Evolutionary conservation across 2,329 filamentous ascomycete genomes (phyloP).

Genomic region (Claviceps monticola): DNA sequence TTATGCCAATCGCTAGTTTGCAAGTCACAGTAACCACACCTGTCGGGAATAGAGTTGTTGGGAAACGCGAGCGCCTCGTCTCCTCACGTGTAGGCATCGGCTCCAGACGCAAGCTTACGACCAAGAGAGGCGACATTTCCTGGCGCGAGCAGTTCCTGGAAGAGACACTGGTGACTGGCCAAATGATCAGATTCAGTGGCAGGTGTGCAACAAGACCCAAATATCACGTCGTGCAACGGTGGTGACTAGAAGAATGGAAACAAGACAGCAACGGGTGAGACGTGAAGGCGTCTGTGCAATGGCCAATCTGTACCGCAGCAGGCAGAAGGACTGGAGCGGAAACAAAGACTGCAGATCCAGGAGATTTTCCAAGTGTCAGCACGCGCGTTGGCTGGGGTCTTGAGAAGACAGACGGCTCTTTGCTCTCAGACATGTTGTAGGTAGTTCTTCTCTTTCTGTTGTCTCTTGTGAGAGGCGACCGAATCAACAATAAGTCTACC

Average conservation of each 20-base stretch:
- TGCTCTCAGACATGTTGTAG: neutral
- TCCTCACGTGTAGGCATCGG: slow-evolving; percentile 1
- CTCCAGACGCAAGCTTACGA: neutral
- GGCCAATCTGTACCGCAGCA: slow-evolving; percentile 9
- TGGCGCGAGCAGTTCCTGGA: slow-evolving; percentile 5
- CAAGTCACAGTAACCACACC: neutral
- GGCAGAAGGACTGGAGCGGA: slow-evolving; percentile 1
- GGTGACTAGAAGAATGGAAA: neutral
- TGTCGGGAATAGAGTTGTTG: neutral
- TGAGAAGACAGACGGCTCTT: neutral
- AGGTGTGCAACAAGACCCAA: slow-evolving; percentile 2
- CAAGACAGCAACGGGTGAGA: slow-evolving; percentile 6
- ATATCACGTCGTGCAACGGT: neutral
- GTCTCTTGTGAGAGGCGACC: neutral
- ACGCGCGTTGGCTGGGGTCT: neutral
- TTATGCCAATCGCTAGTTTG: neutral
- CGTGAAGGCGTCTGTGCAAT: slow-evolving; percentile 8
- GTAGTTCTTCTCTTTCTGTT: neutral
- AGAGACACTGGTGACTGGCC: neutral
- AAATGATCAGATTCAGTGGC: neutral
- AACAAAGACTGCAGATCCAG: slow-evolving; percentile 1
- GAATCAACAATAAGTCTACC: neutral
- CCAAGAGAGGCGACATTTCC: neutral
- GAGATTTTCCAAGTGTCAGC: neutral
- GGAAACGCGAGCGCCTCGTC: neutral